Conservation (phyloP, 306 rosid species). For the Datisca glomerata region DNA sequence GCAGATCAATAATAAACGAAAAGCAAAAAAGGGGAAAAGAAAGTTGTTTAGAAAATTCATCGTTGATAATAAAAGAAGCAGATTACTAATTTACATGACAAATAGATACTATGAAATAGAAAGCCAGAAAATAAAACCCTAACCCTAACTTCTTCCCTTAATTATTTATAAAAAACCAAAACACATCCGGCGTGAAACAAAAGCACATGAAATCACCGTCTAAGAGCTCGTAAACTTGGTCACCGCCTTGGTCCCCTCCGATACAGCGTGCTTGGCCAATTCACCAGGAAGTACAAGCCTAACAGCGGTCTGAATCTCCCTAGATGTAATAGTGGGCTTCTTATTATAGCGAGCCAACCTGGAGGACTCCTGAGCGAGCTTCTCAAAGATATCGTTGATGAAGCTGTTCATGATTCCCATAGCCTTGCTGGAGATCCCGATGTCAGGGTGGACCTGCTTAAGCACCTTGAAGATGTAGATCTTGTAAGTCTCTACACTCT, state of each 20-base stretch:
- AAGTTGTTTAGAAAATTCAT: too few species aligned
- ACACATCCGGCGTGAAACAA: too few species aligned
- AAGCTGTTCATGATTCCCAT: constrained; percentile 16
- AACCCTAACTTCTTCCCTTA: not conserved
- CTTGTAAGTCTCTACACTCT: constrained; percentile 15
- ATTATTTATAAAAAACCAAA: too few species aligned
- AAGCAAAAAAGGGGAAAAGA: too few species aligned
- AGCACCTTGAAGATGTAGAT: constrained; percentile 23
- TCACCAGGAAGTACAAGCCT: constrained; percentile 13
- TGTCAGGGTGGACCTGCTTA: constrained; percentile 15
- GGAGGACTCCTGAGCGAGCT: constrained; percentile 8
- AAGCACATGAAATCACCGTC: too few species aligned
- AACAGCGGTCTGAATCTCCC: constrained; percentile 13
- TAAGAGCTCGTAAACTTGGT: constrained; percentile 8
- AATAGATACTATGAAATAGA: too few species aligned
- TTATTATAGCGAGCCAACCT: constrained; percentile 15
- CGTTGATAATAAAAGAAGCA: too few species aligned
- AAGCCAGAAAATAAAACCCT: not conserved
- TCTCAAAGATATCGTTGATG: constrained; percentile 10
- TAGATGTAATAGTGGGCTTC: constrained; percentile 14
- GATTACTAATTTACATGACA: too few species aligned
- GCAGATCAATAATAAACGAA: too few species aligned
- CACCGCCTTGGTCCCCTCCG: constrained; percentile 13
- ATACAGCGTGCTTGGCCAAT: constrained; percentile 11
- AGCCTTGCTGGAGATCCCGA: constrained; percentile 15